A percentile compares a stretch with the other conserved stretches of the same genome.
These are phyloP conservation scores for Nakaseomyces uthaithaninus DNA, from an alignment of 1,139 yeast genomes.

Conservation along the genomic window DNA sequence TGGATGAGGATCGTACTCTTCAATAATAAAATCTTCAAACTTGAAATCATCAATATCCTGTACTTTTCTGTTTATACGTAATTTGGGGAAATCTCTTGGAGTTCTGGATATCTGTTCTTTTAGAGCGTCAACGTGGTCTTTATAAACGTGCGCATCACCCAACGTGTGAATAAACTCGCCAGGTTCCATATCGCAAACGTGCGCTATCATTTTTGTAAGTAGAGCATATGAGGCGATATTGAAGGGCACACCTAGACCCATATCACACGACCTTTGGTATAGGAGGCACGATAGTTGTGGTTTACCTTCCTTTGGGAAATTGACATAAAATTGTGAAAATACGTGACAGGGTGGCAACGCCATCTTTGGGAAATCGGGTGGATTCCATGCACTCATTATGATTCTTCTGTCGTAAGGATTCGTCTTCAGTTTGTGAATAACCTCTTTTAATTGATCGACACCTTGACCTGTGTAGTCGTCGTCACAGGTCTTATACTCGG, in stretches of 20 bases:
- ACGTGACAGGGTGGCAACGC: slow-evolving; percentile 99
- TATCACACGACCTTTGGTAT: slow-evolving; percentile 97
- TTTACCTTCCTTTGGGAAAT: slow-evolving; percentile 50
- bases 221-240: slow-evolving; percentile 95
- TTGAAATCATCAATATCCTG: slow-evolving; percentile 75
- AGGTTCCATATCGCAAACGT: slow-evolving; percentile 84
- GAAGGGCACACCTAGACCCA: slow-evolving; percentile 98
- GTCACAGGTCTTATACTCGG: slow-evolving; percentile 77
- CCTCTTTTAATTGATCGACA: slow-evolving; percentile 76
- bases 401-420: slow-evolving; percentile 93
- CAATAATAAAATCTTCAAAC: slow-evolving; percentile 77
- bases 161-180: slow-evolving; percentile 91
- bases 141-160: slow-evolving; percentile 95
- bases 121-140: slow-evolving; percentile 86
- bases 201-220: slow-evolving; percentile 90
- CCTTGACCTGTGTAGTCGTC: slow-evolving; percentile 84
- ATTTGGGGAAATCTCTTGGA: slow-evolving; percentile 75
- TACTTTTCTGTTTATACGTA: slow-evolving; percentile 60
- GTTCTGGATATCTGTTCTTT: slow-evolving; percentile 64
- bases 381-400: slow-evolving; percentile 96
- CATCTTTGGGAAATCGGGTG: slow-evolving; percentile 87
- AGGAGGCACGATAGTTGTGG: slow-evolving; percentile 77
- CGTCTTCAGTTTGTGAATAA: slow-evolving; percentile 69
- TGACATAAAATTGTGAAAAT: slow-evolving; percentile 89
- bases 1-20: slow-evolving; percentile 71